phyloP scores from a whole-genome alignment of 2,329 filamentous ascomycete species.

The Beauveria scarabaeidicola region DNA sequence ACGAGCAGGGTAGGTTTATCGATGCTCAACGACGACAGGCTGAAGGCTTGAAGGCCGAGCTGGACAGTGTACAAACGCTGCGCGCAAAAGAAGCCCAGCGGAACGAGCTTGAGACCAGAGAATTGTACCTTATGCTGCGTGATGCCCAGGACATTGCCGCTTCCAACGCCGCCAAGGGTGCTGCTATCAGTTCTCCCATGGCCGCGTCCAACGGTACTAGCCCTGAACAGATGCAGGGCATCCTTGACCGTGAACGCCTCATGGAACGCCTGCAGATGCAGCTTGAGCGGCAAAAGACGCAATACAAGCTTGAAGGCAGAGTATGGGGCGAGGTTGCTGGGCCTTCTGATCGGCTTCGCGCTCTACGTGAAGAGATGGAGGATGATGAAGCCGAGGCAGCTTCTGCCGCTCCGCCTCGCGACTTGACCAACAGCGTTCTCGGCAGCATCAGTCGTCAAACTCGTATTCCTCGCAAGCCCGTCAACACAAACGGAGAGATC shows the following conservation, averaged over 20 bases:
- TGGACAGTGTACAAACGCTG: conserved; percentile 77
- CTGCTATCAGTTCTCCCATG: conserved; percentile 34
- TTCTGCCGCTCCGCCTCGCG: conserved; percentile 44
- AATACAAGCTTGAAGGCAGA: conserved; percentile 92
- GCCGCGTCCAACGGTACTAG: conserved; percentile 49
- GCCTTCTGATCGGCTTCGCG: conserved; percentile 84
- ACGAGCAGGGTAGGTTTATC: conserved; percentile 85
- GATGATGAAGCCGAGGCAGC: conserved; percentile 46
- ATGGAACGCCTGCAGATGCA: conserved; percentile 94
- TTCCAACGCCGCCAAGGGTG: conserved; percentile 61
- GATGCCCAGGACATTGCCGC: conserved; percentile 95
- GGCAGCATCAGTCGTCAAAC: conserved; percentile 60
- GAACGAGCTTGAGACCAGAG: conserved; percentile 91
- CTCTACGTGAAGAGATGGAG: conserved; percentile 93
- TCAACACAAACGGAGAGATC: conserved; percentile 37
- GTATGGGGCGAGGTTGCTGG: conserved; percentile 76
- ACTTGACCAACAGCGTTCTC: conserved; percentile 65
- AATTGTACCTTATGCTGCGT: conserved; percentile 95
- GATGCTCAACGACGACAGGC: conserved; percentile 80
- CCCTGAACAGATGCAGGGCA: conserved; percentile 75
- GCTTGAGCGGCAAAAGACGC: conserved; percentile 92
- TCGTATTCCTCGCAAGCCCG: conserved; percentile 46
- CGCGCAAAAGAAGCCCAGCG: conserved; percentile 86
- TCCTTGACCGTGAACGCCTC: conserved; percentile 82
- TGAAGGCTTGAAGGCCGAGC: conserved; percentile 79